Evolutionary conservation across 2,329 filamentous ascomycete genomes (phyloP), one percentile per base, ranked within the genome.

Genomic region (Aspergillus sp.): DNA sequence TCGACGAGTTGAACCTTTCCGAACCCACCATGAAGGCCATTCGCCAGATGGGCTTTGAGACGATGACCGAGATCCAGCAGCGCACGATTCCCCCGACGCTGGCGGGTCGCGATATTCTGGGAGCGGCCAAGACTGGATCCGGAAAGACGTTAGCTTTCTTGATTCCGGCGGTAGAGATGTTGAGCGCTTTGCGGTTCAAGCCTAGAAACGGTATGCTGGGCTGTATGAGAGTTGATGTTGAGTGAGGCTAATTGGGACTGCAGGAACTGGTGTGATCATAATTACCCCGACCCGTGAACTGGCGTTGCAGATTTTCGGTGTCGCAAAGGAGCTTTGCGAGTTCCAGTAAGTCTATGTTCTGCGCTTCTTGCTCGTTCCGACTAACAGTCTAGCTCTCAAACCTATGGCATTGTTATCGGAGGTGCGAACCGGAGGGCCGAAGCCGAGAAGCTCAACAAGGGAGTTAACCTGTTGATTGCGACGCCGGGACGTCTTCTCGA

Each of bases 101-200:
- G 54, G 90, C 92, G 40, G 94, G 94, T 58, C 86, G 88, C 68
- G 93, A 97, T 75, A 89, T 97, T 19, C 82, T 99, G 42, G 94
- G 94, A 64, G 93, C 93, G 30, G 94, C 94, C 47, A 97, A 97
- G 80, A 96, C 92, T 3, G 92, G 92, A 41, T 95, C 90, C 19
- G 94, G 94, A 69, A 99, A 99, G 79, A 99, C 94, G 1, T 75
- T 97, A 55, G 88, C 93, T 3, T 99, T 99, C 75, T 79, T 99
- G 56, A 92, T 97, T 52, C 94, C 94, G 16, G 92, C 92, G 2
- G 82, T 97, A 36, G 94, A 97, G 76, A 95, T 96, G 85, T 81
- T 99, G 55, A 86, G 86, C 67, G 86, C 91, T 14, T 81, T 99
- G 63, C 84, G 88, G 57, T 97, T 96, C 81, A 97, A 97, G 79